phyloP scores from a whole-genome alignment of 257 asterid genomes.

The Ligustrum vulgare region DNA sequence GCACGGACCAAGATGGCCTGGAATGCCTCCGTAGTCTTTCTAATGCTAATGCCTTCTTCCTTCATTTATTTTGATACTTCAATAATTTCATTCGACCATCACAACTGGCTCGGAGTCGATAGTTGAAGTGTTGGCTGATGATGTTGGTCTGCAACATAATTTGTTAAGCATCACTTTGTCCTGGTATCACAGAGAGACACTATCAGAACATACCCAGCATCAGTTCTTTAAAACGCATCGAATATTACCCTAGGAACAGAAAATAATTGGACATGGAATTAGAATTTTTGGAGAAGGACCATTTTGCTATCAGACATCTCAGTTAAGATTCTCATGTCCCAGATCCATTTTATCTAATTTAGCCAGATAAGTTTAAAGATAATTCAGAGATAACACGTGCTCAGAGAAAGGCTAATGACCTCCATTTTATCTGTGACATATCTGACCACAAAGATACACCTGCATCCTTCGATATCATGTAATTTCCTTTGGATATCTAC shows the following conservation, averaged over 20 bases:
- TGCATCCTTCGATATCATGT: constrained; percentile 52
- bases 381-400: neutral
- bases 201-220: neutral
- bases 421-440: constrained; percentile 52
- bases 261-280: neutral
- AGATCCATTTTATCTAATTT: neutral
- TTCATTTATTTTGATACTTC: neutral
- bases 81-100: neutral
- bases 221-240: too few species aligned
- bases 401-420: constrained; percentile 40
- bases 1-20: too few species aligned
- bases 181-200: constrained; percentile 30
- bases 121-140: neutral
- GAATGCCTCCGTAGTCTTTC: too few species aligned
- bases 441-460: constrained; percentile 64
- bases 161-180: constrained; percentile 45
- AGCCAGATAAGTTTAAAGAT: neutral
- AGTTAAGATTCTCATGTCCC: neutral
- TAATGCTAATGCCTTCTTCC: too few species aligned
- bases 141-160: constrained; percentile 65
- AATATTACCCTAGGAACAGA: too few species aligned
- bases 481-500: constrained; percentile 45
- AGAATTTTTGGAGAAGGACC: neutral
- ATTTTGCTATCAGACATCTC: too few species aligned
- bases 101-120: neutral